These are phyloP conservation scores for Bremia lactucae DNA, from an alignment of 352 stramenopile species.

Conservation along the genomic window DNA sequence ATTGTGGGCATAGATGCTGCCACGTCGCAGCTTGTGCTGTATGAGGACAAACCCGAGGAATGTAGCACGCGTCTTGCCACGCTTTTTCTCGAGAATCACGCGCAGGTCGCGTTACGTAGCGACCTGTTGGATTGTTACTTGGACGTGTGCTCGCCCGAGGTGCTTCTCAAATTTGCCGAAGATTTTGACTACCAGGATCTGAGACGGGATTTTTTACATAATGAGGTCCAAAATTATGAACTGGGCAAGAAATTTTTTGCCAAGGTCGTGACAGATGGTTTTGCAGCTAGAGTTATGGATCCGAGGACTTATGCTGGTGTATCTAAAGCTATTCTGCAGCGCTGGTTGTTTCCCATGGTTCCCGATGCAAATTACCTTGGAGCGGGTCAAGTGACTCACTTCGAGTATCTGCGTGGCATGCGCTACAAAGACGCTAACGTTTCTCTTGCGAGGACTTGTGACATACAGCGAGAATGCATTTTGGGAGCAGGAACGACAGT, in stretches of 20 bases:
- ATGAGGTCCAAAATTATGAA: slow-evolving; percentile 96
- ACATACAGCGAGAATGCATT: slow-evolving; percentile 60
- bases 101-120: slow-evolving; percentile 81
- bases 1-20: slow-evolving; percentile 64
- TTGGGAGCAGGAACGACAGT: slow-evolving; percentile 46
- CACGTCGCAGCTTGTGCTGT: slow-evolving; percentile 80
- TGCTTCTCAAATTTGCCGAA: slow-evolving; percentile 94
- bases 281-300: slow-evolving; percentile 91
- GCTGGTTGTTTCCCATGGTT: slow-evolving; percentile 94
- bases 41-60: slow-evolving; percentile 56
- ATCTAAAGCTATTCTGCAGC: slow-evolving; percentile 88
- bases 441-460: slow-evolving; percentile 51
- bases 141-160: slow-evolving; percentile 96
- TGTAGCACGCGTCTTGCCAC: slow-evolving; percentile 43
- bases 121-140: slow-evolving; percentile 97
- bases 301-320: slow-evolving; percentile 89
- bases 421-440: slow-evolving; percentile 77
- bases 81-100: slow-evolving; percentile 76
- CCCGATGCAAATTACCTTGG: slow-evolving; percentile 87
- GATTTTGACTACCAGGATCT: slow-evolving; percentile 98
- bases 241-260: slow-evolving; percentile 95
- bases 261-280: slow-evolving; percentile 87
- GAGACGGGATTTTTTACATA: slow-evolving; percentile 90
- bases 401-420: slow-evolving; percentile 69
- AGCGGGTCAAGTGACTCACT: slow-evolving; percentile 37